Conservation (phyloP, 345 rosid species). For the Populus tremula region DNA sequence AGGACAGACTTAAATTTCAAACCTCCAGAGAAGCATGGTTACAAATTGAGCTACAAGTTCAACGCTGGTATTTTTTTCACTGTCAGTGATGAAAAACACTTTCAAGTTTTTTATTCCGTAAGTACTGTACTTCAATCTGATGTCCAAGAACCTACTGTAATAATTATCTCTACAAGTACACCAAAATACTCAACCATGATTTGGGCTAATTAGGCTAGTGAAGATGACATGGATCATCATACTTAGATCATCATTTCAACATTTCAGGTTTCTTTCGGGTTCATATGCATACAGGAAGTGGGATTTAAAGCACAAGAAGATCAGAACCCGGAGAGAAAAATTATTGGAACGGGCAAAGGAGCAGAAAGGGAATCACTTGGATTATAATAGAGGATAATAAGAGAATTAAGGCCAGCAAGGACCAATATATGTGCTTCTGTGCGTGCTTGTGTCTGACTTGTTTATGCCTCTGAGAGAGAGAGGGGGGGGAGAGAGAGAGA, state of each 20-base stretch:
- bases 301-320: neutral
- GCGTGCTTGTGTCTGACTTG: neutral
- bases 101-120: neutral
- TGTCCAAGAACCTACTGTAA: neutral
- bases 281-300: neutral
- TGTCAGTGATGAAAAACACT: neutral
- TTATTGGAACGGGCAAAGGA: neutral
- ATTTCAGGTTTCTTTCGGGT: neutral
- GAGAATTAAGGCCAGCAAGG: neutral
- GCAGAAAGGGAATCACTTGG: neutral
- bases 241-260: neutral
- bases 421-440: neutral
- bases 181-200: neutral
- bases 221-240: neutral
- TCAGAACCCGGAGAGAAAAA: neutral
- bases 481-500: neutral
- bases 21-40: neutral
- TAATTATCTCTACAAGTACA: neutral
- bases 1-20: neutral
- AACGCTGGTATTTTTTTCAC: neutral
- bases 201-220: neutral
- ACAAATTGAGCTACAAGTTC: neutral
- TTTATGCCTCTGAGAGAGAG: neutral
- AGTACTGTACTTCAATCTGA: neutral
- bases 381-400: neutral